Conservation (phyloP, 768 basidiomycete genomes). For the Kwoniella europaea region DNA sequence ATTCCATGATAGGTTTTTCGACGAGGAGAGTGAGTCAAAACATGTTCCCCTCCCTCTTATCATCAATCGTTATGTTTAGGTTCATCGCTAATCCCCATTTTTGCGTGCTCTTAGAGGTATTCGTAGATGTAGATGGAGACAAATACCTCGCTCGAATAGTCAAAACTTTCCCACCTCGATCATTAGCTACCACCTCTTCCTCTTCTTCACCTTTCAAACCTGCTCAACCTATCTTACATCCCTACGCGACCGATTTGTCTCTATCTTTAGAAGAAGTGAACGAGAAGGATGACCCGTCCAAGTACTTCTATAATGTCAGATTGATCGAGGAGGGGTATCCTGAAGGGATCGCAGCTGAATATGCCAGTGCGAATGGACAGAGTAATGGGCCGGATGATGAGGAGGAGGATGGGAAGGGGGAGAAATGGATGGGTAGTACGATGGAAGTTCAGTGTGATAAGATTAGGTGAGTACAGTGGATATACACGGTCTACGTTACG, state of each 20-base stretch:
- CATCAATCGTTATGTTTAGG: neutral
- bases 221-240: constrained; percentile 62
- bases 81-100: neutral
- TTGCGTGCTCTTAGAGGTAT: constrained; percentile 66
- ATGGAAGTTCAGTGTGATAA: constrained; percentile 80
- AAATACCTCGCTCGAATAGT: constrained; percentile 84
- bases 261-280: constrained; percentile 72
- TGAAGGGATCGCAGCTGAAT: constrained; percentile 38
- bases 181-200: constrained; percentile 55
- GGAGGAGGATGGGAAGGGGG: constrained; percentile 40
- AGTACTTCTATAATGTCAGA: constrained; percentile 86
- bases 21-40: constrained; percentile 76
- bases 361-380: constrained; percentile 33
- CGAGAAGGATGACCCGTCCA: constrained; percentile 73
- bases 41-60: neutral
- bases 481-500: too few relatives aligned
- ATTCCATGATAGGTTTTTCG: constrained; percentile 94
- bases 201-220: constrained; percentile 28
- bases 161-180: constrained; percentile 67
- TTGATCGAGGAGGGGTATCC: constrained; percentile 62
- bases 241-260: constrained; percentile 78
- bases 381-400: constrained; percentile 29
- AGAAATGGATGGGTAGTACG: constrained; percentile 65
- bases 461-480: constrained; percentile 87
- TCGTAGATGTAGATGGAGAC: constrained; percentile 83